Conservation (phyloP, 192 early-diverging fungal species). For the Linnemannia zychae region DNA sequence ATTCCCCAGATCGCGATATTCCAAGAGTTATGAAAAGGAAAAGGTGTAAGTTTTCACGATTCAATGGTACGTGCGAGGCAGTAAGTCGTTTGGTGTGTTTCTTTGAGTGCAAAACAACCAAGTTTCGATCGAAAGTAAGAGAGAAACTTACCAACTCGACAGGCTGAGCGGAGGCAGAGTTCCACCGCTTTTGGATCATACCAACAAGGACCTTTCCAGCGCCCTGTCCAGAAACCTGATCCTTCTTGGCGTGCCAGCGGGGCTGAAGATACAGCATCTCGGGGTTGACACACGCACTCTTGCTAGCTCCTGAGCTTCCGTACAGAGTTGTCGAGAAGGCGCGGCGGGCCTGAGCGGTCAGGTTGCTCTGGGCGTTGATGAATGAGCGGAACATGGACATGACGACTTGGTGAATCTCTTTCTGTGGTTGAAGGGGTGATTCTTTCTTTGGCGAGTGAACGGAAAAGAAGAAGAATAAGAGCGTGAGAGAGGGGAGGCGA, state of each 20-base stretch:
- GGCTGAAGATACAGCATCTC: slow-evolving; percentile 56
- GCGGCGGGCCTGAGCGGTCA: slow-evolving; percentile 49
- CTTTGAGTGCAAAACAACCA: not conserved
- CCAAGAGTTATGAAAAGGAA: not conserved
- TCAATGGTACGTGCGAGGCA: not conserved
- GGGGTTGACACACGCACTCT: slow-evolving; percentile 40
- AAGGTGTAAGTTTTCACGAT: not conserved
- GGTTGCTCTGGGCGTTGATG: slow-evolving; percentile 46
- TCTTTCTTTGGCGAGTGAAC: slow-evolving; percentile 9
- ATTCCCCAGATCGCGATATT: not conserved
- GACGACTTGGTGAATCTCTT: slow-evolving; percentile 12
- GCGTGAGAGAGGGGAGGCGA: not conserved
- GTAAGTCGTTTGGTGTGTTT: not conserved
- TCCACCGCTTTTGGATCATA: slow-evolving; percentile 59
- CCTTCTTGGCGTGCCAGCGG: slow-evolving; percentile 55
- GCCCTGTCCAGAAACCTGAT: slow-evolving; percentile 17
- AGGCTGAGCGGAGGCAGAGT: slow-evolving; percentile 50
- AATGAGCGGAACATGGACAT: slow-evolving; percentile 54
- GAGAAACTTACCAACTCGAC: slow-evolving; percentile 31
- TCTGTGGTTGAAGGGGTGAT: not conserved
- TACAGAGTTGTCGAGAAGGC: slow-evolving; percentile 50
- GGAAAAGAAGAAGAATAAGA: not conserved
- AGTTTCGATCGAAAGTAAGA: not conserved
- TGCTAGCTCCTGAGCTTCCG: slow-evolving; percentile 12
- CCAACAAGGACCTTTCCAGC: slow-evolving; percentile 47